Base-by-base conservation (phyloP, 768 basidiomycete species). In the Omphalotus guepiniiformis region DNA sequence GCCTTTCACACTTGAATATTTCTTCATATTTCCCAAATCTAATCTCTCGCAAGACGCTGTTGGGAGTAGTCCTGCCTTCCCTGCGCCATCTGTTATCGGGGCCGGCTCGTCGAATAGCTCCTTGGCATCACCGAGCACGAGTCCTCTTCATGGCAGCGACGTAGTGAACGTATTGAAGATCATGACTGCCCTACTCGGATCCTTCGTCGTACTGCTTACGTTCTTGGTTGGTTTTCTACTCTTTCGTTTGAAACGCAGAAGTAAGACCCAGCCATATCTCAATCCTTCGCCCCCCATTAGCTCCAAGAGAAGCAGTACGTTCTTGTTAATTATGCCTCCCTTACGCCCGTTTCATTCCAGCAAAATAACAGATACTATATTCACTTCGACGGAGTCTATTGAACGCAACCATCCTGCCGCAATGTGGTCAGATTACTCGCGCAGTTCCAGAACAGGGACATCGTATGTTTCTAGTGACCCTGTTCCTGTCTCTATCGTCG, bases 1-100 rank as follows among this genome's bases (percentile, higher is more conserved):
- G 1, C 73, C 74, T 6, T 79, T 65, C 48, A 71, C 63, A 3
- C 47, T 79, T 12, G 63, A 71, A 25, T 61, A 61, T 23, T 69
- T 76, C 48, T 65, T 70, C 49, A 55, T 77, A 6, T 58, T 61
- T 29, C 67, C 72, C 1, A 53, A 39, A n/a, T n/a, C n/a, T 46
- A 45, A 19, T 40, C 52, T 1, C 42, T 49, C 3, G 40, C 45
- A n/a, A 41, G 27, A 38, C 18, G 30, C 7, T 9, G 39, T 21
- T 42, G 42, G 3, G 15, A 19, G 42, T 15, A 15, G 25, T 16
- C 34, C 50, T 25, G 1, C 26, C 19, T 22, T 37, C 19, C 28
- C 53, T 42, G 2, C 51, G 39, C 25, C 21, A 44, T 16, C 29
- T 42, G 6, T 42, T 9, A 27, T 38, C 18, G 40, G 29, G 13